Evolutionary conservation across 306 rosid species (phyloP), one percentile per base, ranked within the genome.

Genomic region (Prunus davidiana): DNA sequence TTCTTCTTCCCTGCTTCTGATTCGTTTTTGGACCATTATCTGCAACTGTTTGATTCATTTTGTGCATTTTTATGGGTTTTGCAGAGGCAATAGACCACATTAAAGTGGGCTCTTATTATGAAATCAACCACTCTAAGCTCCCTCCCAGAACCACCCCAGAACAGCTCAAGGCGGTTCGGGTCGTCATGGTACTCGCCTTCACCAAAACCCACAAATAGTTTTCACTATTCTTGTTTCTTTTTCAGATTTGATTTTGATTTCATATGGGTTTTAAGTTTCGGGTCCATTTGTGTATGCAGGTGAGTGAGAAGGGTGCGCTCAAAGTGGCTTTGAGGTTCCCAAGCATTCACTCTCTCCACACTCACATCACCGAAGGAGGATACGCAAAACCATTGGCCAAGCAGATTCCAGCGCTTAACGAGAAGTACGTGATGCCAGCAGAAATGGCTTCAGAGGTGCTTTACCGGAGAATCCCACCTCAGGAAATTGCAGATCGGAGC

Each of bases 301-400:
- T 90, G 24, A 84, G 87, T 82, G 90, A 80, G 46, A 86, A 78
- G 79, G 47, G 76, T n/a, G 72, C 73, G 69, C 46, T 72, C 62
- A 80, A 80, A 15, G 86, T 90, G n/a, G 82, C 91, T 1, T 47
- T 88, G 75, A 86, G 95, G 81, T 91, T 88, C 71, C 96, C 98
- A 8, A 90, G 92, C 84, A 52, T 86, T 12, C 76, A 77, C 46
- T 87, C 98, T 64, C 96, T 92, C 20, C 84, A 90, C 6, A 73
- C 86, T 49, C 89, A 86, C 66, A 80, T 92, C 78, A 75, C 78
- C 50, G 75, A 84, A 54, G 67, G 62, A 20, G 82, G 49, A 79
- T 69, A 57, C 12, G 80, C 61, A 55, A 85, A 87, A 41, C 78
- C 78, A 32, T 76, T 73, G 2, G 86, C 71, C 22, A 86, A 87